Conservation (phyloP, 345 rosid genomes). For the Pistacia vera region DNA sequence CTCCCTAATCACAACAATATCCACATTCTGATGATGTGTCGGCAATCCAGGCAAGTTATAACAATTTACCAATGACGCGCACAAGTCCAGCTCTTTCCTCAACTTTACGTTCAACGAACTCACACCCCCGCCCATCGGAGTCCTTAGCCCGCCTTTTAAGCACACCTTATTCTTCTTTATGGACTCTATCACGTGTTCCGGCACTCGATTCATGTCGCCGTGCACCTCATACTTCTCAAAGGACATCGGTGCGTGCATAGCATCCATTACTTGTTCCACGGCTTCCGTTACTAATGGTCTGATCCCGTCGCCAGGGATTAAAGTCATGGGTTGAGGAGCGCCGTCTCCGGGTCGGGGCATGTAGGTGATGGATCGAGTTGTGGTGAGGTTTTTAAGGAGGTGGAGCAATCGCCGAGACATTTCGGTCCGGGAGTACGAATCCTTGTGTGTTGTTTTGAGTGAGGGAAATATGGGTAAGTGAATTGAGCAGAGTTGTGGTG, state of each 20-base stretch:
- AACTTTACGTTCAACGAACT: constrained; percentile 82
- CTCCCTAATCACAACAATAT: constrained; percentile 90
- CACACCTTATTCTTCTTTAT: constrained; percentile 90
- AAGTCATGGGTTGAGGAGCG: constrained; percentile 71
- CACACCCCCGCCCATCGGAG: constrained; percentile 95
- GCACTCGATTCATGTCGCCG: constrained; percentile 84
- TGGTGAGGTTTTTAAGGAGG: constrained; percentile 17
- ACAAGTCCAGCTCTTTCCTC: constrained; percentile 89
- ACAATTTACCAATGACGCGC: constrained; percentile 86
- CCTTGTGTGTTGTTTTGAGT: not conserved
- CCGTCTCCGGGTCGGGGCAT: constrained; percentile 99
- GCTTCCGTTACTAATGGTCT: constrained; percentile 87
- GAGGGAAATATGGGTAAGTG: not conserved
- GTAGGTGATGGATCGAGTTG: constrained; percentile 81
- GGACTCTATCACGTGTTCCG: constrained; percentile 81
- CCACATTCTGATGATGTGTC: constrained; percentile 80
- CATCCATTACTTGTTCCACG: constrained; percentile 90
- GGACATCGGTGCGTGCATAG: constrained; percentile 93
- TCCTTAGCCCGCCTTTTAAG: constrained; percentile 79
- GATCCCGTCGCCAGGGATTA: constrained; percentile 94
- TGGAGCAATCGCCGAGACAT: constrained; percentile 16
- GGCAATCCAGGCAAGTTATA: constrained; percentile 79
- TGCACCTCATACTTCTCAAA: constrained; percentile 80
- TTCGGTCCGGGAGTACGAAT: not conserved
- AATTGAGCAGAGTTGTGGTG: no score